Conservation (phyloP, 129 eudicot species). For the Sambucus nigra region DNA sequence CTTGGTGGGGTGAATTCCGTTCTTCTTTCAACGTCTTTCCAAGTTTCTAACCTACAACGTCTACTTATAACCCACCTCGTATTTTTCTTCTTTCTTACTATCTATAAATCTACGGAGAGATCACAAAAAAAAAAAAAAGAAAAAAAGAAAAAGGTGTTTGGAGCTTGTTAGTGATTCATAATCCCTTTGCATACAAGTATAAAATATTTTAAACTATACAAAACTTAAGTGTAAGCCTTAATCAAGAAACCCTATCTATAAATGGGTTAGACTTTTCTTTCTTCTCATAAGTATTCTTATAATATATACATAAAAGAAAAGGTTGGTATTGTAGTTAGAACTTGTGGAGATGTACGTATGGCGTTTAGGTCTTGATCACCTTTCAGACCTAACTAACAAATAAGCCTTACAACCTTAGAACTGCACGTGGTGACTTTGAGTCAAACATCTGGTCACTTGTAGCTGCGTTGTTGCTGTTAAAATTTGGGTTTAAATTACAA, state of each 20-base stretch:
- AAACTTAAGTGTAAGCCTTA: background rate
- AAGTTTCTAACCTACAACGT: constrained; percentile 86
- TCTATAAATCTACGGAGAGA: no score
- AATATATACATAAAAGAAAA: constrained; percentile 13
- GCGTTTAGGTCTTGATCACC: constrained; percentile 47
- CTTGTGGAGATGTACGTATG: constrained; percentile 33
- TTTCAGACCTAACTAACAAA: constrained; percentile 61
- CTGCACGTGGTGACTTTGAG: constrained; percentile 2
- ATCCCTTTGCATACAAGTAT: background rate
- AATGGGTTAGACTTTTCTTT: background rate
- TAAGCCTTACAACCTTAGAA: constrained; percentile 10
- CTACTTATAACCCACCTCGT: constrained; percentile 77
- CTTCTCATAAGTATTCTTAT: background rate
- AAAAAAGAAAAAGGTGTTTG: no score
- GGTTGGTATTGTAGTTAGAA: constrained; percentile 72
- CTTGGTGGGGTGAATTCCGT: constrained; percentile 79
- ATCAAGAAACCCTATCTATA: background rate
- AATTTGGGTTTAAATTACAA: background rate
- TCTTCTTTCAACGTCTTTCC: constrained; percentile 73
- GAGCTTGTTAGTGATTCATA: background rate
- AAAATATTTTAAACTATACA: background rate
- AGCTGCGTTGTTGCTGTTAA: background rate
- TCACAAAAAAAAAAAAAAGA: no score
- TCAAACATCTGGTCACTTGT: background rate
- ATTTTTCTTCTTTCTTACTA: no score